A percentile compares a stretch with the other conserved stretches of the same genome.
These are phyloP conservation scores for Alternaria alternata DNA, from an alignment of 2,329 filamentous ascomycete genomes.

Conservation along the genomic window DNA sequence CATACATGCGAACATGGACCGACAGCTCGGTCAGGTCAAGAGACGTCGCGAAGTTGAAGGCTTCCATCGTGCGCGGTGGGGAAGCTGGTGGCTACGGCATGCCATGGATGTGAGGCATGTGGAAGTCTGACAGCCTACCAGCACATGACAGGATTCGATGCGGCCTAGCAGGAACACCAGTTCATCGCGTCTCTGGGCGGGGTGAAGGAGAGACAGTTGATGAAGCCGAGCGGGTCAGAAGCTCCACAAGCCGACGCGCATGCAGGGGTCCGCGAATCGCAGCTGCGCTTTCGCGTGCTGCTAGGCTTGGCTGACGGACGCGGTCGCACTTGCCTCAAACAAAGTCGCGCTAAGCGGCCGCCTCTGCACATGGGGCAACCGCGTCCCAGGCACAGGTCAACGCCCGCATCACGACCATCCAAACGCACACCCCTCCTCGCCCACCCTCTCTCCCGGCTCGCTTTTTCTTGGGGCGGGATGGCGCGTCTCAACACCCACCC, in stretches of 20 bases:
- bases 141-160: slow-evolving; percentile 7
- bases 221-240: background rate
- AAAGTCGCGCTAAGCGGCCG: slow-evolving; percentile 28
- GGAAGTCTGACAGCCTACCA: background rate
- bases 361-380: slow-evolving; percentile 18
- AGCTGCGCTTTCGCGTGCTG: slow-evolving; percentile 27
- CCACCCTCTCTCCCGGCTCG: background rate
- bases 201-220: slow-evolving; percentile 14
- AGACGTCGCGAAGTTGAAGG: slow-evolving; percentile 93
- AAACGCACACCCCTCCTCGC: background rate
- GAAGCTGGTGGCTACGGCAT: slow-evolving; percentile 30
- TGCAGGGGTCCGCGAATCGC: slow-evolving; percentile 30
- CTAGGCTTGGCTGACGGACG: slow-evolving; percentile 29
- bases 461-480: slow-evolving; percentile 30
- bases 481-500: slow-evolving; percentile 48
- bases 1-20: slow-evolving; percentile 70
- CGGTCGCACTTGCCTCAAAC: slow-evolving; percentile 22
- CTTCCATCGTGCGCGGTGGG: slow-evolving; percentile 72
- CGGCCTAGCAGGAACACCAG: slow-evolving; percentile 2
- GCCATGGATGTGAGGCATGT: slow-evolving; percentile 32
- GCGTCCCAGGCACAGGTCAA: slow-evolving; percentile 14
- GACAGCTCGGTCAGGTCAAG: slow-evolving; percentile 77
- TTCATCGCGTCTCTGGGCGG: slow-evolving; percentile 11
- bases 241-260: slow-evolving; percentile 12
- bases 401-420: slow-evolving; percentile 8